Conservation (phyloP, 768 basidiomycete species). For the Suillus luteus region DNA sequence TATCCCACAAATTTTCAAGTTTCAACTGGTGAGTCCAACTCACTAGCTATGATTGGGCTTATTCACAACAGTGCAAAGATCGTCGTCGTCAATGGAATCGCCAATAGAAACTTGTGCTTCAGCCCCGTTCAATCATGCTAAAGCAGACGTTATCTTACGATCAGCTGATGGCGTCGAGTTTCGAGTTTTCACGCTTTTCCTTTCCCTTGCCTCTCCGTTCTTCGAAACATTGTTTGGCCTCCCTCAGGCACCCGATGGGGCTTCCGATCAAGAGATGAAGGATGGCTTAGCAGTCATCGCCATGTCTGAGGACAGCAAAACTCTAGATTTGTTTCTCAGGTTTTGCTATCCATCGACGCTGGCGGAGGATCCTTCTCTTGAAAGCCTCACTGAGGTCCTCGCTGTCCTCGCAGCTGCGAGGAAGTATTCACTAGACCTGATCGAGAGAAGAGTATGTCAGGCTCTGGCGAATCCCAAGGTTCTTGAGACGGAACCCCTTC, state of each 20-base stretch:
- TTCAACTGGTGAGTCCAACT: neutral
- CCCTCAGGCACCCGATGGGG: constrained; percentile 20
- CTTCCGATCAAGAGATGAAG: constrained; percentile 7
- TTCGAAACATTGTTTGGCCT: constrained; percentile 32
- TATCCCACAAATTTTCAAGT: neutral
- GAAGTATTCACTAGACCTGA: constrained; percentile 27
- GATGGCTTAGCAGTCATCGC: constrained; percentile 15
- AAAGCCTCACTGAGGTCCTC: constrained; percentile 23
- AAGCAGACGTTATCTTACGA: constrained; percentile 20
- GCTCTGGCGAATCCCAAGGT: constrained; percentile 18
- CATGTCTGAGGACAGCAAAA: constrained; percentile 23
- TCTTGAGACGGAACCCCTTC: constrained; percentile 23
- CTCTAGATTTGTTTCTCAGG: constrained; percentile 21
- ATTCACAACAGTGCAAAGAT: neutral
- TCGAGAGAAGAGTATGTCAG: constrained; percentile 18
- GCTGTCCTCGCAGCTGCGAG: constrained; percentile 22
- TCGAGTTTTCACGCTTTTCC: constrained; percentile 28
- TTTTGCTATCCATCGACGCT: constrained; percentile 30
- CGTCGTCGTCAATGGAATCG: neutral
- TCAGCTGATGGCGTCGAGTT: constrained; percentile 29
- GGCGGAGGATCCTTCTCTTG: constrained; percentile 22
- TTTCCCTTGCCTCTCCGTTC: constrained; percentile 31
- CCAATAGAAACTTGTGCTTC: constrained; percentile 2
- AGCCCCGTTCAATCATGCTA: constrained; percentile 12
- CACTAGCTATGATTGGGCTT: neutral